These are phyloP conservation scores for Cryptococcus amylolentus DNA, from an alignment of 1,284 basidiomycete genomes.

Conservation along the genomic window DNA sequence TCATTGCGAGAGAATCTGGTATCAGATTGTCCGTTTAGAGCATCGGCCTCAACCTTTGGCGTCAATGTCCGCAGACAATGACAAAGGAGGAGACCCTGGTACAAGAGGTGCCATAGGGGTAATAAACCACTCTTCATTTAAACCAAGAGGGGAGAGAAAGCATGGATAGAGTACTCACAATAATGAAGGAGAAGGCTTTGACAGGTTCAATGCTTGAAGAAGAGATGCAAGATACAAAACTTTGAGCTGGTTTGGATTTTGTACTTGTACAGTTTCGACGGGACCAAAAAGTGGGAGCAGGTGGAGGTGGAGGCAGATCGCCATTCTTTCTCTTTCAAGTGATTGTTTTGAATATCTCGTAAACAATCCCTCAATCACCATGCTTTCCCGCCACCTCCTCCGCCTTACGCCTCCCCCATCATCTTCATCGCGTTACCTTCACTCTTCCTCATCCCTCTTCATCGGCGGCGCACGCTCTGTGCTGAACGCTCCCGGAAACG, in stretches of 20 bases:
- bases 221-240: neutral
- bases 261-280: neutral
- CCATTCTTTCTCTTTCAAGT: no score
- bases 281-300: no score
- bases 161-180: slow-evolving; percentile 8
- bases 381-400: no score
- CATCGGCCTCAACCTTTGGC: slow-evolving; percentile 21
- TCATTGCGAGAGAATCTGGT: neutral
- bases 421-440: no score
- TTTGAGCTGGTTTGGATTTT: no score
- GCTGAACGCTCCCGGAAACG: no score
- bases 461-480: no score
- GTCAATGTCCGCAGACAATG: slow-evolving; percentile 1
- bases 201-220: neutral
- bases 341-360: no score
- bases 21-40: slow-evolving; percentile 46
- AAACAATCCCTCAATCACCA: no score
- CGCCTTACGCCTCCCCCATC: no score
- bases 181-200: neutral
- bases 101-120: slow-evolving; percentile 50
- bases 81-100: slow-evolving; percentile 27
- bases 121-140: slow-evolving; percentile 46
- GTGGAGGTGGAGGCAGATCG: no score
- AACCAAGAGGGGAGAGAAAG: neutral
- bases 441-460: no score